These are phyloP conservation scores for Polytrichum formosum DNA, from an alignment of 225 moss, liverwort and hornwort species.

Conservation along the genomic window DNA sequence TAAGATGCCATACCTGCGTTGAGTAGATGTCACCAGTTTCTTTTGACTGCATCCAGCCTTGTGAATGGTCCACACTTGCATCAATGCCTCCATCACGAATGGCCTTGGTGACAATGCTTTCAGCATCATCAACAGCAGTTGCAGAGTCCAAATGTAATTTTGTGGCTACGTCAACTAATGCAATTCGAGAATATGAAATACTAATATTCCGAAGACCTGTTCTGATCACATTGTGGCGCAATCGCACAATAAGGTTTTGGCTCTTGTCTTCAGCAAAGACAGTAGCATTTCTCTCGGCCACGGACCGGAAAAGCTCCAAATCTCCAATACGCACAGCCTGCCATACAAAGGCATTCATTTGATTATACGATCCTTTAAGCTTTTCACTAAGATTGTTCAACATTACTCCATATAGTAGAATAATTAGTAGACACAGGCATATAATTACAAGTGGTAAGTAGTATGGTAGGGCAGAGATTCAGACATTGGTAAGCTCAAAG, in stretches of 20 bases:
- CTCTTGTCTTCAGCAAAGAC: constrained; percentile 89
- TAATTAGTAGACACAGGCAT: neutral
- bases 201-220: constrained; percentile 95
- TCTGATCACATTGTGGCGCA: constrained; percentile 95
- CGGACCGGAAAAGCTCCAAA: constrained; percentile 83
- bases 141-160: constrained; percentile 89
- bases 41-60: constrained; percentile 98
- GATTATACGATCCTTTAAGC: too few relatives aligned
- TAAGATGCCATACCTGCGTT: constrained; percentile 55
- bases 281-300: constrained; percentile 69
- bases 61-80: constrained; percentile 80
- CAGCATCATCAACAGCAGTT: constrained; percentile 92
- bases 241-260: constrained; percentile 89
- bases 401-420: too few relatives aligned
- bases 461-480: constrained; percentile 13
- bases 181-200: constrained; percentile 94
- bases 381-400: too few relatives aligned
- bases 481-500: constrained; percentile 93
- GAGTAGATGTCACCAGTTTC: constrained; percentile 97
- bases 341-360: neutral
- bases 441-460: too few relatives aligned
- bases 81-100: constrained; percentile 98
- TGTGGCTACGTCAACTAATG: constrained; percentile 78
- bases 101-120: constrained; percentile 94
- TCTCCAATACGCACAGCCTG: constrained; percentile 99